phyloP scores from a whole-genome alignment of 768 basidiomycete genomes.

The Butyriboletus loyo region DNA sequence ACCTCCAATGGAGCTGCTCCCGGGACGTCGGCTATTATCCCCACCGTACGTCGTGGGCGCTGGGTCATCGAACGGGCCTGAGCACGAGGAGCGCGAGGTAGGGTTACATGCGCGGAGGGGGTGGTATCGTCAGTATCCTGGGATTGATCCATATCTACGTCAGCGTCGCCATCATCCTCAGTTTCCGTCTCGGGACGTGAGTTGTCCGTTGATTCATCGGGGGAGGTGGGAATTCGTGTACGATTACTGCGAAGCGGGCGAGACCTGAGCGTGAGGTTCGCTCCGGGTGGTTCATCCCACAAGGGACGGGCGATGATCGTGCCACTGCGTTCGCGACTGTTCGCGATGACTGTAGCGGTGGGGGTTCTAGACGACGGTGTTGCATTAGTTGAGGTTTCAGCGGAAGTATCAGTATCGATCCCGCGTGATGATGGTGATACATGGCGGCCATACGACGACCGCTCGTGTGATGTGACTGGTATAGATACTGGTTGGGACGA shows the following conservation, averaged over 20 bases:
- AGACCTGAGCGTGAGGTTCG: conserved; percentile 26
- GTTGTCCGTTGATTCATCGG: conserved; percentile 44
- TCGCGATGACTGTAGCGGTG: conserved; percentile 57
- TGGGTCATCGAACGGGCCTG: conserved; percentile 33
- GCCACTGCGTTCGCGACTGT: conserved; percentile 66
- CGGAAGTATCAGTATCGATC: conserved; percentile 59
- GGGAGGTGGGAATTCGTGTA: conserved; percentile 34
- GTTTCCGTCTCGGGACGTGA: conserved; percentile 73
- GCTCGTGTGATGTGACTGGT: conserved; percentile 18
- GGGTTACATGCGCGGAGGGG: conserved; percentile 26
- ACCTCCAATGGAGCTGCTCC: conserved; percentile 37
- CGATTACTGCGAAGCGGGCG: conserved; percentile 33
- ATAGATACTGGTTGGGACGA: conserved; percentile 18
- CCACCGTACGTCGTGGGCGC: conserved; percentile 42
- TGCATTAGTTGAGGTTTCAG: conserved; percentile 56
- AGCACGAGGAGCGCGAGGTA: conserved; percentile 28
- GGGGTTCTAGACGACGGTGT: conserved; percentile 65
- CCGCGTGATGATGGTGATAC: conserved; percentile 33
- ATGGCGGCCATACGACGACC: conserved; percentile 18
- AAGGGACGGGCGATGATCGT: conserved; percentile 66
- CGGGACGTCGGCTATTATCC: conserved; percentile 43
- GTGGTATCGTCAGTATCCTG: conserved; percentile 33
- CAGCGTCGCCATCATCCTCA: conserved; percentile 65
- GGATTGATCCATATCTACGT: conserved; percentile 51
- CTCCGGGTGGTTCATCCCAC: conserved; percentile 45